Conservation (phyloP, 1,139 yeast species). For the Geotrichum macrosporum region DNA sequence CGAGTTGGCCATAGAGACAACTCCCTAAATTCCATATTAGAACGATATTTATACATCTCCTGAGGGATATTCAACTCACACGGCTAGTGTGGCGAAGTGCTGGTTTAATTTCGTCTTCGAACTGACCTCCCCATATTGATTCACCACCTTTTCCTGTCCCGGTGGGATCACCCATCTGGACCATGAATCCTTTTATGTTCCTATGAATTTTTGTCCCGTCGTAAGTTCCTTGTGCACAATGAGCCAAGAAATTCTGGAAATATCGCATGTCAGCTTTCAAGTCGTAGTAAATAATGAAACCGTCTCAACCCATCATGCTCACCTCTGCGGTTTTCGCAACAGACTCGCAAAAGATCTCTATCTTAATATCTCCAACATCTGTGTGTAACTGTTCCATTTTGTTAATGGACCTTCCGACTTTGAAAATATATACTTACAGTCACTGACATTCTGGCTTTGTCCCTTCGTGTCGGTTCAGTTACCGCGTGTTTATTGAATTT, state of each 20-base stretch:
- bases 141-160: conserved; percentile 53
- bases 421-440: conserved; percentile 16
- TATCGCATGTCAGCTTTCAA: no score
- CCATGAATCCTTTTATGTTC: conserved; percentile 48
- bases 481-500: neutral
- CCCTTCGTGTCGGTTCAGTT: neutral
- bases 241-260: conserved; percentile 44
- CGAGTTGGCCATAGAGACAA: conserved; percentile 46
- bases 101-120: conserved; percentile 45
- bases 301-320: no score
- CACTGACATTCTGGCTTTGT: conserved; percentile 11
- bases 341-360: conserved; percentile 42
- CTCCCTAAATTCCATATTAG: no score
- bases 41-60: no score
- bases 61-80: no score
- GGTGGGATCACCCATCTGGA: conserved; percentile 51
- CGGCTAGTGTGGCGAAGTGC: conserved; percentile 40
- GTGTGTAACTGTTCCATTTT: conserved; percentile 41
- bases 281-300: no score
- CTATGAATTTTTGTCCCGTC: conserved; percentile 46
- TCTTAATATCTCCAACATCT: conserved; percentile 41
- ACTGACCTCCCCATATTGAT: conserved; percentile 42
- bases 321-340: conserved; percentile 42
- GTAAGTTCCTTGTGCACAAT: conserved; percentile 43
- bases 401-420: no score